Evolutionary conservation across 2,329 filamentous ascomycete species (phyloP).

Genomic region (Diaporthe sp.): DNA sequence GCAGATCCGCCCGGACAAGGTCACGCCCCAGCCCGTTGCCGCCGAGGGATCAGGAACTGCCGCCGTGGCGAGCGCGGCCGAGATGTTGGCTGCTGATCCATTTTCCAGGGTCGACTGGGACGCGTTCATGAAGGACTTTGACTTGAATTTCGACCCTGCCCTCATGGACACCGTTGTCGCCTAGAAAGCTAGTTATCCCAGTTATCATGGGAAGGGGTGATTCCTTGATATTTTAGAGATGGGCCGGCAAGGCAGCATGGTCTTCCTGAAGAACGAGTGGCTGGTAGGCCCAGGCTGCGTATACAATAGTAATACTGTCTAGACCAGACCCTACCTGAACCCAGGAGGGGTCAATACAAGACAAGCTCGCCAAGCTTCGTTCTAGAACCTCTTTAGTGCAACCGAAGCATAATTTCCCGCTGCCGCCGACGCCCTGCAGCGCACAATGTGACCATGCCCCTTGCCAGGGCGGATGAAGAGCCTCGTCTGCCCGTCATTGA

Average conservation of each 20-base stretch:
- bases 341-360: neutral
- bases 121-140: slow-evolving; percentile 65
- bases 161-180: slow-evolving; percentile 38
- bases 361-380: slow-evolving; percentile 23
- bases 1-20: slow-evolving; percentile 53
- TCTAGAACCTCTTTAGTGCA: neutral
- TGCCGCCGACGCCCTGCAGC: neutral
- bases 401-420: neutral
- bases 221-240: too few relatives aligned
- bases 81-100: slow-evolving; percentile 48
- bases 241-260: neutral
- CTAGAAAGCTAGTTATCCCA: neutral
- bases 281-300: neutral
- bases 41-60: slow-evolving; percentile 1
- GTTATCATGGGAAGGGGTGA: neutral
- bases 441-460: neutral
- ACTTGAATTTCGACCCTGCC: slow-evolving; percentile 55
- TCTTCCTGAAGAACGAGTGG: neutral
- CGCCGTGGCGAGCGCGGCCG: slow-evolving; percentile 32
- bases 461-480: neutral
- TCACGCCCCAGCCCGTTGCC: slow-evolving; percentile 31
- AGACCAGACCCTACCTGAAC: slow-evolving; percentile 1
- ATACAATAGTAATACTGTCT: slow-evolving; percentile 1
- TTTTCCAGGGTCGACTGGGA: slow-evolving; percentile 65
- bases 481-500: neutral